These are phyloP conservation scores for Suhomyces chickasaworum DNA, from an alignment of 1,139 yeast genomes.

Conservation along the genomic window DNA sequence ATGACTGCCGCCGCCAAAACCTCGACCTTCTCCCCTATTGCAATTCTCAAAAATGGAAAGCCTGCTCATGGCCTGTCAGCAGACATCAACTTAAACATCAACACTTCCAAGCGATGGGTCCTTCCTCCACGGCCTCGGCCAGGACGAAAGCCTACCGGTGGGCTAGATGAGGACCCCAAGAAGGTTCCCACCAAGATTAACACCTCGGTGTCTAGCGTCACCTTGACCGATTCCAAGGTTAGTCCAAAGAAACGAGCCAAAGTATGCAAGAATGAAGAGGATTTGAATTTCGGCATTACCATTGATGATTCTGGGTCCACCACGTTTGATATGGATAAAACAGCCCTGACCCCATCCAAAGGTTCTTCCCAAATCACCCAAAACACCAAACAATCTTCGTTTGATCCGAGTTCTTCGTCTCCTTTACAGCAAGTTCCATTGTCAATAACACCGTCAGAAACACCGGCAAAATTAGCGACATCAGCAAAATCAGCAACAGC, in stretches of 20 bases:
- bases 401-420: neutral
- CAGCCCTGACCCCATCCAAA: neutral
- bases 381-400: neutral
- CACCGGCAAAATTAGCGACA: no score
- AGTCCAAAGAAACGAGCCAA: slow-evolving; percentile 18
- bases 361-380: neutral
- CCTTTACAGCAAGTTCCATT: neutral
- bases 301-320: neutral
- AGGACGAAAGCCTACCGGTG: slow-evolving; percentile 49
- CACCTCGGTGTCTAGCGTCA: neutral
- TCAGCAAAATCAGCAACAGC: no score
- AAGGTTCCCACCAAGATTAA: neutral
- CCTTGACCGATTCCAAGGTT: slow-evolving; percentile 1
- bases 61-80: slow-evolving; percentile 17
- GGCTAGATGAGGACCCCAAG: slow-evolving; percentile 16
- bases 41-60: slow-evolving; percentile 15
- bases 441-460: no score
- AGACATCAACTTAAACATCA: slow-evolving; percentile 33
- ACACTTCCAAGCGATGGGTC: slow-evolving; percentile 63
- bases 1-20: slow-evolving; percentile 34
- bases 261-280: slow-evolving; percentile 11
- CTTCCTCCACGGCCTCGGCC: slow-evolving; percentile 68
- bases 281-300: slow-evolving; percentile 10
- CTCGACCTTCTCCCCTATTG: slow-evolving; percentile 19
- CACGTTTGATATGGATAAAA: neutral